A percentile compares a stretch with the other conserved stretches of the same genome.
These are phyloP conservation scores for Lactifluus hygrophoroides DNA, from an alignment of 768 basidiomycete genomes.

Conservation along the genomic window DNA sequence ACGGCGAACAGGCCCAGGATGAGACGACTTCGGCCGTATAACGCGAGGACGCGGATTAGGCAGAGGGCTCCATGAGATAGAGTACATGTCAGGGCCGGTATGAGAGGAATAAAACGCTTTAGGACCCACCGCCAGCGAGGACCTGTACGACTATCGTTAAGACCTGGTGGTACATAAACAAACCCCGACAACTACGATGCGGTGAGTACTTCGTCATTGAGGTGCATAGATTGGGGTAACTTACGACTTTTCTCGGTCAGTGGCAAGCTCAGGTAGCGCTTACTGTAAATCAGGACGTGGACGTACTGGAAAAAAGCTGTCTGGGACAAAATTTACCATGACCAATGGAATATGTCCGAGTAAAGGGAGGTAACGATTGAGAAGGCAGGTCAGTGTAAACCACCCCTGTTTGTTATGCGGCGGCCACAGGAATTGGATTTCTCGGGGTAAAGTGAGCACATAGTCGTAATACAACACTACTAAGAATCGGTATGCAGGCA, in stretches of 20 bases:
- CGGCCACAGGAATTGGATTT: slow-evolving; percentile 39
- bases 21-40: slow-evolving; percentile 1
- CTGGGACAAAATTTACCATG: slow-evolving; percentile 18
- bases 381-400: slow-evolving; percentile 38
- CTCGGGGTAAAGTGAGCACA: slow-evolving; percentile 26
- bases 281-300: background rate
- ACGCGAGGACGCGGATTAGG: slow-evolving; percentile 3
- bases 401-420: slow-evolving; percentile 27
- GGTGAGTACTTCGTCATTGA: background rate
- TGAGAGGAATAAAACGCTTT: no score
- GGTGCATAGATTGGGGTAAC: background rate
- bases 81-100: background rate
- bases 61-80: background rate
- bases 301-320: background rate
- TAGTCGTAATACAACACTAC: slow-evolving; percentile 28
- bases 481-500: background rate
- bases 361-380: slow-evolving; percentile 42
- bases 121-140: background rate
- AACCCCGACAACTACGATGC: background rate
- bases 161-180: background rate
- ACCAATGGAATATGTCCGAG: slow-evolving; percentile 27
- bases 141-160: background rate
- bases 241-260: slow-evolving; percentile 1
- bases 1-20: background rate
- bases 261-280: background rate